Base-by-base conservation (phyloP, 495 filamentous ascomycete genomes). In the Immersiella caudata region DNA sequence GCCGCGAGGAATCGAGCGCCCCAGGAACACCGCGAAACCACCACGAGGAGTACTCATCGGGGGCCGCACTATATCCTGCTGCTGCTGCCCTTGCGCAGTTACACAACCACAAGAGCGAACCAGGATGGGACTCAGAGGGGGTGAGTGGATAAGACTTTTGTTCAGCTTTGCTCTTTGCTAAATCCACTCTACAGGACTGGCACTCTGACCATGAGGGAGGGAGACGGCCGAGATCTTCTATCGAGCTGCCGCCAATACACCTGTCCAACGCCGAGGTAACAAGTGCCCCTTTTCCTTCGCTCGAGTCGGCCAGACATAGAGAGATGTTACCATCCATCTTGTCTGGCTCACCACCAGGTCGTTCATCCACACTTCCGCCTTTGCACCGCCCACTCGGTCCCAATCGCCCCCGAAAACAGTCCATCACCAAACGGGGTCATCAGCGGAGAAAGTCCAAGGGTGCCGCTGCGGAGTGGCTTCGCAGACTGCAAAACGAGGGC, bases 1-100 rank as follows among this genome's bases (percentile, higher is more conserved):
- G 87, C 73, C 82, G 83, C 62, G 89, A 89, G 57, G 89, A 89
- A 59, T 87, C 88, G 71, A 90, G 87, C 75, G 87, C 89, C 33
- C 88, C 89, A 26, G 87, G 86, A 25, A 93, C 91, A 36, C 89
- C 91, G 67, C 85, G 90, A 74, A 46, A 46, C 16, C 84, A 85
- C 67, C 80, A 84, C n/a, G 91, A 94, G 68, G 92, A 95, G 68
- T 84, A 95, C 70, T 33, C 29, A 33, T 83, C 86, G 70, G 69
- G 88, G 81, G 79, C 74, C 60, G 83, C 85, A 46, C 77, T 89
- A 73, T 79, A 87, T 54, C 87, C 88, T 49, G 92, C 91, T 64
- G 93, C 93, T 26, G 91, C 92, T 33, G 93, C 93, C 16, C 83
- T 97, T 60, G 93, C 93, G 55, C 91, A 95, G 80, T 83, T 97